Base-by-base conservation (phyloP, 257 asterid genomes). In the Solanum commersonii region DNA sequence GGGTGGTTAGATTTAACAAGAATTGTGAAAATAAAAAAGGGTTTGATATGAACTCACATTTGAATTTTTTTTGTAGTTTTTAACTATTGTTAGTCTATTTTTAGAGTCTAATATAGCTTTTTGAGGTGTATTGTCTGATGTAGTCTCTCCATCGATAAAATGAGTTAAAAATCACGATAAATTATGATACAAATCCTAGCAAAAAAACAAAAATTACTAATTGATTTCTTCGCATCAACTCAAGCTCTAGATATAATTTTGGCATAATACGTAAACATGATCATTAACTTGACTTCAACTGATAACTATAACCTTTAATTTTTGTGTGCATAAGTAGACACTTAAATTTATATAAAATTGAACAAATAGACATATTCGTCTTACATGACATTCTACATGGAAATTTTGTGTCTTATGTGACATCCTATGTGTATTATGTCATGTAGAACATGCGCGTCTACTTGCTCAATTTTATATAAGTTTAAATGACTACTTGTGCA, bases 381-480 rank as follows among this genome's bases (percentile, higher is more conserved):
- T 7, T 16, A 52, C 63, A 52, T 52, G 63, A 0, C 10, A 16
- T 52, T 1, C 2, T 52, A 20, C 63, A 2, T 16, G 63, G 3
- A 1, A 52, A 52, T 52, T 52, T 16, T 6, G 10, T 52, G 4
- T 6, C 4, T 3, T 52, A 52, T 4, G 23, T 52, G n/a, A 0
- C 4, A 6, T 52, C 10, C 0, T 52, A 52, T 52, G 4, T 52
- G 10, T 52, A 18, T 52, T 52, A 52, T 52, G 10, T 52, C 63
- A 52, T 0, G n/a, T 6, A 52, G 4, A 5, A 52, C 1, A 52
- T 0, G 4, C 20, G 4, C 0, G 0, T 16, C 23, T 52, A 52
- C 60, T 5, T 52, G 22, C 23, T 52, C 60, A 16, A 2, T 52
- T 18, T 52, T 52, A 6, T 16, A 52, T 3, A 5, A 52, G 2